Evolutionary conservation across 768 basidiomycete species (phyloP).

Genomic region (Ramaria sp.): DNA sequence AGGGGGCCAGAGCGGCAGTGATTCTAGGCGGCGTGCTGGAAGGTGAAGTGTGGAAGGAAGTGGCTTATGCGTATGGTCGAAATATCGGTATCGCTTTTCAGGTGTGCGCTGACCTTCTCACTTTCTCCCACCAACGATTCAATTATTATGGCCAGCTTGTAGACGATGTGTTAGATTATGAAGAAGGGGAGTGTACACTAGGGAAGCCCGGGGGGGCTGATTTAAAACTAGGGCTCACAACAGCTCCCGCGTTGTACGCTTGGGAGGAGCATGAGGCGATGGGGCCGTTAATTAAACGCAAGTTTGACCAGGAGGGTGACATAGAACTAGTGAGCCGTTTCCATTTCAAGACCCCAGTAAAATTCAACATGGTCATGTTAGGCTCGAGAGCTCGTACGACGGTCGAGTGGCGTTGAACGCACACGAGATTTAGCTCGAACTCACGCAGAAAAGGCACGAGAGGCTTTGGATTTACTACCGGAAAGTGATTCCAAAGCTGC

Average conservation of each 20-base stretch:
- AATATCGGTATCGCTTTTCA: constrained; percentile 95
- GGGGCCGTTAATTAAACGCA: constrained; percentile 65
- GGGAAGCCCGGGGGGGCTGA: constrained; percentile 92
- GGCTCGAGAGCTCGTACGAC: constrained; percentile 58
- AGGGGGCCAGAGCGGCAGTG: constrained; percentile 73
- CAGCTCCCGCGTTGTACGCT: constrained; percentile 78
- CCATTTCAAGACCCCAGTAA: neutral
- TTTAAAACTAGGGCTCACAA: constrained; percentile 72
- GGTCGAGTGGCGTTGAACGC: constrained; percentile 66
- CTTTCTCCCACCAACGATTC: neutral
- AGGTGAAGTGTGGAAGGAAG: constrained; percentile 78
- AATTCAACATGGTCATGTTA: constrained; percentile 20
- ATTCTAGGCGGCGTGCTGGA: constrained; percentile 75
- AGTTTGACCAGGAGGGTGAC: constrained; percentile 70
- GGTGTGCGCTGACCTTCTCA: constrained; percentile 32
- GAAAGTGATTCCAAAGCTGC: constrained; percentile 72
- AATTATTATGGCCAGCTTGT: constrained; percentile 54
- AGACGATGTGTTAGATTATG: constrained; percentile 92
- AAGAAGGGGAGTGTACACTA: constrained; percentile 59
- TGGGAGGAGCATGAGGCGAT: constrained; percentile 69
- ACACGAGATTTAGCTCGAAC: constrained; percentile 65
- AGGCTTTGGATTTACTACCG: constrained; percentile 59
- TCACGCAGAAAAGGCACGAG: constrained; percentile 70
- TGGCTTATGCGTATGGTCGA: constrained; percentile 83
- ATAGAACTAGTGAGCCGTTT: constrained; percentile 52